A percentile compares a stretch with the other conserved stretches of the same genome.
Evolutionary conservation across 129 eudicot genomes (phyloP).

Genomic region (Lactuca sativa): DNA sequence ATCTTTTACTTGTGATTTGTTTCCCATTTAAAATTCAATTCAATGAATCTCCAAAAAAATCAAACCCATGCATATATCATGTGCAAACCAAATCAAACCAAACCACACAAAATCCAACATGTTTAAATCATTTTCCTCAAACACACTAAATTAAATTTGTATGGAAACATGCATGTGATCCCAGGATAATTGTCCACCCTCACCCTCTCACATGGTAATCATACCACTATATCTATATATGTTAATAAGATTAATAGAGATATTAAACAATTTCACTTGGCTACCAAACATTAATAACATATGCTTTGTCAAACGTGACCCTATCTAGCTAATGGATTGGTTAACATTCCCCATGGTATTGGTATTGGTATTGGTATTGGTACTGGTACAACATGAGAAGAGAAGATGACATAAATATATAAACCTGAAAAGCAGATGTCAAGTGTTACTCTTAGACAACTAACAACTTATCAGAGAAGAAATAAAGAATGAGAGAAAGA

Average conservation of each 20-base stretch:
- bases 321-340: not conserved
- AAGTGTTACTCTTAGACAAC: no score
- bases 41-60: slow-evolving; percentile 26
- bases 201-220: no score
- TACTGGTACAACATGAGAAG: no score
- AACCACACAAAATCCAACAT: slow-evolving; percentile 6
- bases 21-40: slow-evolving; percentile 15
- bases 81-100: slow-evolving; percentile 15
- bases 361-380: no score
- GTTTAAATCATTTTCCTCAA: not conserved
- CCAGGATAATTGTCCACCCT: not conserved
- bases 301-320: no score
- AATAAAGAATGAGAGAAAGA: no score
- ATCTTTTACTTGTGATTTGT: slow-evolving; percentile 26
- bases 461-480: no score
- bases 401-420: not conserved
- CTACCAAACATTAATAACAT: not conserved
- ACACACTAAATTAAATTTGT: not conserved
- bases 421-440: not conserved
- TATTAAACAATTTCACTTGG: no score
- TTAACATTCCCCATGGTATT: no score
- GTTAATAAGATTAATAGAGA: no score
- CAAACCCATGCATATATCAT: not conserved
- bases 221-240: no score
- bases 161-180: not conserved